These are phyloP conservation scores for Coemansia sp. DNA, from an alignment of 371 early-diverging fungal genomes.

Conservation along the genomic window DNA sequence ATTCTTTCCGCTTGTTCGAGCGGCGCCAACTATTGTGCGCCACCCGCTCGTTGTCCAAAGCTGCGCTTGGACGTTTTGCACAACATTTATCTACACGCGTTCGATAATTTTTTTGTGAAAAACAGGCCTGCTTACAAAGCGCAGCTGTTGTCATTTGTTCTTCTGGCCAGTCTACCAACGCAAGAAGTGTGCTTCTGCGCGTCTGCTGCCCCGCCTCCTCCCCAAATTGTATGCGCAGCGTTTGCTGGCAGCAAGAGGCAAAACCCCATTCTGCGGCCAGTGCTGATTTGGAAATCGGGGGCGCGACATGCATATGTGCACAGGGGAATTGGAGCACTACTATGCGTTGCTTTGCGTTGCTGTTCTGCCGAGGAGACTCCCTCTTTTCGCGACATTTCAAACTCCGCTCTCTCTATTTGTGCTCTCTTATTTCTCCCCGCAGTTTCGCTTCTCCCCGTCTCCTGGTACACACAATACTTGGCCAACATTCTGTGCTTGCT, in stretches of 20 bases:
- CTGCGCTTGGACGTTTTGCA: not conserved
- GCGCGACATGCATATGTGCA: constrained; percentile 6
- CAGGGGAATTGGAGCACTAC: not conserved
- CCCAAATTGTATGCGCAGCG: constrained; percentile 1
- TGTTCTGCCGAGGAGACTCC: constrained; percentile 10
- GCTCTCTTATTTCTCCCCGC: not conserved
- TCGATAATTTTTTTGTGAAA: not conserved
- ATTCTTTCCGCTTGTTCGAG: not conserved
- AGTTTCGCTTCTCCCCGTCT: not conserved
- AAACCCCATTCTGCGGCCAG: not conserved
- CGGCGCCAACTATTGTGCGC: not conserved
- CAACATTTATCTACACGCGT: too few species aligned
- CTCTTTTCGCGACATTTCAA: constrained; percentile 8
- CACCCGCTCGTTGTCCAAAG: constrained; percentile 1
- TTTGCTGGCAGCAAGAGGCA: not conserved
- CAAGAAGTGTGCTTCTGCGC: not conserved
- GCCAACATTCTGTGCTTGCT: not conserved
- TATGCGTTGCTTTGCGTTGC: not conserved
- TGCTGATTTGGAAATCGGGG: constrained; percentile 2
- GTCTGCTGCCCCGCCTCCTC: not conserved
- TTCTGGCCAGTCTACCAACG: not conserved
- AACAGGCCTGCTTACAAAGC: not conserved
- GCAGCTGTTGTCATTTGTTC: not conserved
- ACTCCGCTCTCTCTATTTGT: constrained; percentile 8
- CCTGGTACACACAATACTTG: not conserved